Base-by-base conservation (phyloP, 2,329 filamentous ascomycete genomes). In the Coniochaeta prunicola region DNA sequence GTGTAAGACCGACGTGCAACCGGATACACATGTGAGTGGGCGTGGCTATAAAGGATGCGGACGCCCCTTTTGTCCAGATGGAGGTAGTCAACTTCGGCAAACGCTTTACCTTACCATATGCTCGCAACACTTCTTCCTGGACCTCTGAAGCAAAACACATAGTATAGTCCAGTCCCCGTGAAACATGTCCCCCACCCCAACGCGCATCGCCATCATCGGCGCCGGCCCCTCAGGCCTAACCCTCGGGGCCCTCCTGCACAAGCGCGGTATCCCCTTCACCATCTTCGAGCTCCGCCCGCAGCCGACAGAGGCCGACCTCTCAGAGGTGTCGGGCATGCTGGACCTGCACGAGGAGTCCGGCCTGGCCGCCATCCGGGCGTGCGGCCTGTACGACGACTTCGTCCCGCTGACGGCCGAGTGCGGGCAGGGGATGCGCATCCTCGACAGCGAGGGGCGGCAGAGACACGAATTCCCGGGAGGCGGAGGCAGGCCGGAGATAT, bases 311-410 rank as follows among this genome's bases (percentile, higher is more conserved):
- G 63, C 63, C 2, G 66, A 68, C 12, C 61, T 71, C 7, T 56
- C 64, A 5, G 59, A 63, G 2, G 69, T 69, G 2, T 71, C 67
- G 6, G 79, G 80, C 12, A 76, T 68, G 59, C 74, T 84, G 3
- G 80, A 83, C 62, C 69, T 84, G 1, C 79, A 83, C 63, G 68
- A 71, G 1, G 64, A 71, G 6, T 73, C 74, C 0, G 80, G 80
- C 0, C 73, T 79, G 5, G 66, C 69, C 3, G 80, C 77, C 0
- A 65, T 83, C 8, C 69, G 68, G 6, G 74, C 75, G 57, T 75
- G 74, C 15, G 77, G 75, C 0, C 67, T 83, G 15, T 76, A 67
- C 59, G 71, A 76, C 2, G 64, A 73, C 17, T 83, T 82, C 63
- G 56, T 68, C 1, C 63, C 70, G 33, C 64, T 75, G n/a, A 73